phyloP scores from a whole-genome alignment of 768 basidiomycete species.

The Psilocybe subaeruginosa region DNA sequence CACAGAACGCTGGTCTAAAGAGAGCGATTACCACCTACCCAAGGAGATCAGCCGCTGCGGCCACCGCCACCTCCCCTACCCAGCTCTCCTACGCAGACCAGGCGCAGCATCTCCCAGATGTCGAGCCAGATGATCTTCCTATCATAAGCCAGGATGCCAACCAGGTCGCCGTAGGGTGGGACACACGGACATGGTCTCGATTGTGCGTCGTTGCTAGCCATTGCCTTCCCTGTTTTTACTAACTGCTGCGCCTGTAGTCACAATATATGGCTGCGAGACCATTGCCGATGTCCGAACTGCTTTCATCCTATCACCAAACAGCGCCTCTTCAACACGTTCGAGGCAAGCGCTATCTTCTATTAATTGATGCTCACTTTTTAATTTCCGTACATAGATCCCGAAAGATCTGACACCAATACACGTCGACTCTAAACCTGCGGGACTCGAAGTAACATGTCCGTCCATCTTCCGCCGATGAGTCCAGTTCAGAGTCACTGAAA shows the following conservation, averaged over 20 bases:
- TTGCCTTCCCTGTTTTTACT: neutral
- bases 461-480: conserved; percentile 8
- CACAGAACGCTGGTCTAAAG: neutral
- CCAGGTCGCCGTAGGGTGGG: conserved; percentile 75
- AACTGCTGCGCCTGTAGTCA: conserved; percentile 53
- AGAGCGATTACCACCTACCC: conserved; percentile 9
- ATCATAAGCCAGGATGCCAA: conserved; percentile 57
- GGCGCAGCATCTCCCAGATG: conserved; percentile 25
- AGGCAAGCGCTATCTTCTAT: conserved; percentile 44
- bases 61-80: conserved; percentile 21
- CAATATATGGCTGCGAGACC: conserved; percentile 90
- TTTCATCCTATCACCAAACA: conserved; percentile 91
- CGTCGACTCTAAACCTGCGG: conserved; percentile 58
- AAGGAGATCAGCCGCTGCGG: conserved; percentile 23
- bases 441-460: conserved; percentile 78
- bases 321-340: conserved; percentile 83
- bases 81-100: conserved; percentile 16
- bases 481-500: neutral
- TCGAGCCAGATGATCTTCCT: conserved; percentile 47
- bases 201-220: conserved; percentile 57
- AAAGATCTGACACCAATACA: conserved; percentile 65
- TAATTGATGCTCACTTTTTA: neutral
- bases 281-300: conserved; percentile 86
- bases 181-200: conserved; percentile 69
- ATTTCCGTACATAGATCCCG: conserved; percentile 61